Base-by-base conservation (phyloP, 2,329 filamentous ascomycete species). In the Aspergillus sp. region DNA sequence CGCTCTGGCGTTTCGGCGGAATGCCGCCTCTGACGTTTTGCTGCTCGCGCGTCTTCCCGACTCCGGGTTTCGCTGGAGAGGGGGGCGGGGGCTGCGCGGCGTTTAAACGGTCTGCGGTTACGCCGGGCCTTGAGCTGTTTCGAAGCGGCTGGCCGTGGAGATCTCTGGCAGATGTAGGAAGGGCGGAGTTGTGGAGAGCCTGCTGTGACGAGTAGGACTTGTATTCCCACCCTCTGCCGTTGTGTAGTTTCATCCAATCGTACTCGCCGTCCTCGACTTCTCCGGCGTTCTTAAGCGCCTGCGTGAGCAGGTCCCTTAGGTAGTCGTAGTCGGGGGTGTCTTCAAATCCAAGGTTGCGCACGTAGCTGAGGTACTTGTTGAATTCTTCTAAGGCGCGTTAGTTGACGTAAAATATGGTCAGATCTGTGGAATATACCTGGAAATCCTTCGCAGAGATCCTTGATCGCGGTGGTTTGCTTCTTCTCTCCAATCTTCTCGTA, bases 401-500 rank as follows among this genome's bases (percentile, higher is more conserved):
- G 50, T n/a, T 41, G 34, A 30, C 41, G 23, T 19, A 48, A 15
- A 25, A 9, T 41, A 56, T 54, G 15, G 7, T n/a, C 22, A 45
- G 25, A 15, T 22, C 23, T 31, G 30, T 43, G 25, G 38, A 50
- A 63, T 76, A 46, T 82, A 88, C 86, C 86, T 68, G 95, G 94
- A 80, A 96, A 98, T 55, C 92, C 91, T 71, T 97, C 93, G 76
- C 94, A 98, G 17, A 99, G 87, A 72, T 99, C 95, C 82, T 97
- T 97, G 82, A 99, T 96, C 5, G 88, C 87, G 23, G 95, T 98
- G 0, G 94, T 97, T 82, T 98, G 95, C 84, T 99, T 99, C 90
- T 99, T 98, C 84, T 99, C 94, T 50, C 95, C 95, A 79, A 99
- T 99, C 86, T 98, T 98, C 82, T 99, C 95, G 77, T 99, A 99